Evolutionary conservation across 1,284 basidiomycete species (phyloP), one percentile per base, ranked within the genome.

Genomic region (Cutaneotrichosporon sp.): DNA sequence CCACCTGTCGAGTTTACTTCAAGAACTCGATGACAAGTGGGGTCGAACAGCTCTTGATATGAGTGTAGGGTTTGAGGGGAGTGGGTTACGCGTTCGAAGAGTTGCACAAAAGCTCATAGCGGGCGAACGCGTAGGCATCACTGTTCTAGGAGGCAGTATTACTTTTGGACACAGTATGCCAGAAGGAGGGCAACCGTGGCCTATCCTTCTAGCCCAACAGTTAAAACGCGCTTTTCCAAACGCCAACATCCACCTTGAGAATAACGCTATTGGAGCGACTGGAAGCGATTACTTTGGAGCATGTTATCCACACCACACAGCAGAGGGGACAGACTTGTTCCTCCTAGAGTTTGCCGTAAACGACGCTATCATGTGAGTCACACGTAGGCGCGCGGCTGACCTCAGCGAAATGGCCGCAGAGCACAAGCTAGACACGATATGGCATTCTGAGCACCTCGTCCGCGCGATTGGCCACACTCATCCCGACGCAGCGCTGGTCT

Each of bases 261-360:
- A 63, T 31, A 58, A 52, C 11, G 62, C 51, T 2, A n/a, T 56
- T 46, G 56, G 55, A 5, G 57, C 40, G 4, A 47, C 40, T 3
- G 58, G 62, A 2, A 49, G 57, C 32, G 62, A 63, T 57, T 63
- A 64, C 55, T 64, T 64, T 18, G 32, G 52, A 21, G n/a, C 26
- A 13, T 64, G 63, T 42, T 64, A 60, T 38, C 16, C 50, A 8
- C 63, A 56, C 21, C 63, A 64, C 42, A 30, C 49, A 2, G 52
- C 63, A 4, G 8, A 7, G 10, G 21, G 60, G 32, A 21, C 63
- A 5, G 63, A 64, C 49, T 22, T 64, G 16, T 64, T 31, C 53
- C 59, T 64, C 21, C 22, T 56, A 47, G 63, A 64, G 58, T 18
- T 26, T 10, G 63, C 63, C 5, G 55, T 64, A 30, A 64, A 64